Conservation (phyloP, 2,329 filamentous ascomycete species). For the Monosporascus cannonballus region DNA sequence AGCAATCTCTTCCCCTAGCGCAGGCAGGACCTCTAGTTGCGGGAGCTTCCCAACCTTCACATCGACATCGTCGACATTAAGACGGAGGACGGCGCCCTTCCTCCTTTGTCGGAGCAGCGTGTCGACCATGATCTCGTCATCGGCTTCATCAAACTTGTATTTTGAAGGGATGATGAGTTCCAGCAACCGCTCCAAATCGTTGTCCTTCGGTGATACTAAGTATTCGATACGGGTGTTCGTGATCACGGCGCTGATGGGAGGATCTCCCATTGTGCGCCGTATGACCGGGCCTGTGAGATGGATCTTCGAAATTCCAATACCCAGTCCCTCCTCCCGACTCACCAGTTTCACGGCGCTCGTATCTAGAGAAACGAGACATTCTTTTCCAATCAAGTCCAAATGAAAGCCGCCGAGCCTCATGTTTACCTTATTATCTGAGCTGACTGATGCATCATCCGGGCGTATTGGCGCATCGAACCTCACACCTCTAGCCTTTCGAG, state of each 20-base stretch:
- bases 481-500: constrained; percentile 47
- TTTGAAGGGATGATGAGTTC: constrained; percentile 88
- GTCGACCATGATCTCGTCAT: constrained; percentile 92
- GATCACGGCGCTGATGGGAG: constrained; percentile 58
- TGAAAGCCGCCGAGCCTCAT: constrained; percentile 69
- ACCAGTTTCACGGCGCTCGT: constrained; percentile 80
- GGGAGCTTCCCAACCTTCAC: constrained; percentile 56
- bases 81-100: constrained; percentile 76
- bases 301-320: constrained; percentile 69
- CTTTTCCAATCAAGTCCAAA: constrained; percentile 71
- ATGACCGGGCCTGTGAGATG: constrained; percentile 66
- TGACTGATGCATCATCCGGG: constrained; percentile 39
- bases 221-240: constrained; percentile 67
- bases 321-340: constrained; percentile 65
- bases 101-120: constrained; percentile 79
- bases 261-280: constrained; percentile 43
- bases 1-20: constrained; percentile 70
- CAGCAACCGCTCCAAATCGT: constrained; percentile 75
- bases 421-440: constrained; percentile 62
- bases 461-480: constrained; percentile 50
- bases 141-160: constrained; percentile 75
- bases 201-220: constrained; percentile 64
- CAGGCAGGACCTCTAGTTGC: constrained; percentile 61
- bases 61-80: constrained; percentile 60
- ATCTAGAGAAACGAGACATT: constrained; percentile 67